Conservation (phyloP, 306 rosid genomes). For the Crataegus laevigata region DNA sequence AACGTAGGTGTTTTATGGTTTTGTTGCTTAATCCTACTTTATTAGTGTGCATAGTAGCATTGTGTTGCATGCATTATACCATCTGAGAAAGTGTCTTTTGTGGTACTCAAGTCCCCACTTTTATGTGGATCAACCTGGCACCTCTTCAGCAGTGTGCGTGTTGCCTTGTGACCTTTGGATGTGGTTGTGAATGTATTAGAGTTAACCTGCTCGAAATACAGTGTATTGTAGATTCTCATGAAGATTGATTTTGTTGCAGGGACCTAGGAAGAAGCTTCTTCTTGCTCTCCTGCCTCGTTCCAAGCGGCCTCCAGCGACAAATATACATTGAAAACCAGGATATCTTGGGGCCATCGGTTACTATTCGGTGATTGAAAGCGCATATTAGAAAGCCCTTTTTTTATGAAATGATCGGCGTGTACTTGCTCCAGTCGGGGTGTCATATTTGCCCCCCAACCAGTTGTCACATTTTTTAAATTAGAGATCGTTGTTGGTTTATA, state of each 20-base stretch:
- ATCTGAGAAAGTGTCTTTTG: background rate
- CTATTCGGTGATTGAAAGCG: slow-evolving; percentile 12
- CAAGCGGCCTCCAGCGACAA: slow-evolving; percentile 44
- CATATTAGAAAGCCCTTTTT: background rate
- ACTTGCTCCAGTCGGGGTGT: slow-evolving; percentile 23
- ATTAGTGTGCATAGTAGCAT: background rate
- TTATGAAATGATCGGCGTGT: slow-evolving; percentile 14
- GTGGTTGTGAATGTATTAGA: background rate
- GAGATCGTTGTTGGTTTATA: slow-evolving; percentile 1
- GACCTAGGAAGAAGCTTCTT: slow-evolving; percentile 88
- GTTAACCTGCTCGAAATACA: background rate
- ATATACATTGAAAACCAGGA: slow-evolving; percentile 18
- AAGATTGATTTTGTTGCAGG: slow-evolving; percentile 50
- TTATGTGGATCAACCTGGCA: background rate
- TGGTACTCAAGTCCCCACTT: background rate
- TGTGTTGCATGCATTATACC: background rate
- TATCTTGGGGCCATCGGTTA: slow-evolving; percentile 9
- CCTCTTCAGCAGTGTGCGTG: background rate
- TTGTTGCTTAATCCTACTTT: background rate
- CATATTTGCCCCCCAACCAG: slow-evolving; percentile 14
- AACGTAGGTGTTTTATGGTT: background rate
- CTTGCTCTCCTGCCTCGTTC: slow-evolving; percentile 62
- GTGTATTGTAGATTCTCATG: slow-evolving; percentile 17
- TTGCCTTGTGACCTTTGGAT: background rate
- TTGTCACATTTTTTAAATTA: slow-evolving; percentile 24